Evolutionary conservation across 2,329 filamentous ascomycete genomes (phyloP), one percentile per base, ranked within the genome.

Genomic region (Trichoderma hamatum): DNA sequence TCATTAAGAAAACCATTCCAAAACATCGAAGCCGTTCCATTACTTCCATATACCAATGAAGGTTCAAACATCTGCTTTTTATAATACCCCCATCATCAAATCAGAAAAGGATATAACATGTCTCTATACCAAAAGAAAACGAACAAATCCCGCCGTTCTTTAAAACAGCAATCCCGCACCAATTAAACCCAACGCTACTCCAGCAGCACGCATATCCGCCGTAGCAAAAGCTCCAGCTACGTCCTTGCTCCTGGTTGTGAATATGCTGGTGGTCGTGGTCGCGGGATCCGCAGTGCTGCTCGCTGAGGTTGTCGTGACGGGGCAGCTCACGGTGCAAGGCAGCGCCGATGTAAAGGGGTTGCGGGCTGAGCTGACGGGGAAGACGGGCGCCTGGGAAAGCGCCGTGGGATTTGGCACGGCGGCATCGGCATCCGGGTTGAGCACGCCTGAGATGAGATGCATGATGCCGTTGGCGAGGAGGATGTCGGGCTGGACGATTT

Each of bases 391-490:
- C 46, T 86, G 84, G 1, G 83, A 82, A 28, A 73, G 74, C 1
- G 77, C 71, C 3, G 74, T 75, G 7, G 80, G 78, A 58, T 84
- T 77, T 0, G 83, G 83, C 21, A 72, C 70, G 3, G 74, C 77
- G 3, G 72, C 72, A 16, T 77, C 69, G 4, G 75, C 78, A 46
- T 82, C 75, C 1, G 82, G 84, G 73, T 83, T 85, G 34, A 86
- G 77, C 9, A 85, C 82, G 68, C 80, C 82, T 74, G 89, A 86
- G 68, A 89, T 81, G 55, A 89, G 79, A 75, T 89, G 87, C 24
- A 88, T 76, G 60, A 89, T 85, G 49, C 87, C 87, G 73, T 88
- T 88, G 67, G 84, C 82, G 56, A 87, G 76, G 19, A 89, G 78
- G 36, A 87, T 81, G 72, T 89, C 85, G 1, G 83, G 79, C 70